phyloP scores from a whole-genome alignment of 257 asterid genomes.

The Gentiana macrophylla region DNA sequence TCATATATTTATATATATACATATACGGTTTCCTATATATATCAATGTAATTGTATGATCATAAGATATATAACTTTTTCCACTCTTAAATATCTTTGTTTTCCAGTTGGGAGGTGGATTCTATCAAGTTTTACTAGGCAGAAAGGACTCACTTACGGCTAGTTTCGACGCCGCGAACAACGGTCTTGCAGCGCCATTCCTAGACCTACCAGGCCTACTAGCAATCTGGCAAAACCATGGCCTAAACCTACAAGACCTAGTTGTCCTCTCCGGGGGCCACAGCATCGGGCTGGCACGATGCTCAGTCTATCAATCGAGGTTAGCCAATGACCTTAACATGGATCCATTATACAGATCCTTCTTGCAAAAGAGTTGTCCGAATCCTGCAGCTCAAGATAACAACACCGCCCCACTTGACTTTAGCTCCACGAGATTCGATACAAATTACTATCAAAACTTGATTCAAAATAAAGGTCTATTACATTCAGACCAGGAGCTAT shows the following conservation, averaged over 20 bases:
- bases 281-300: constrained; percentile 42
- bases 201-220: constrained; percentile 26
- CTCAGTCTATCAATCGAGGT: constrained; percentile 17
- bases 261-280: constrained; percentile 46
- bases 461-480: constrained; percentile 25
- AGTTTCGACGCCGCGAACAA: constrained; percentile 18
- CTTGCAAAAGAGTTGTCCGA: constrained; percentile 28
- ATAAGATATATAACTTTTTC: too few species aligned
- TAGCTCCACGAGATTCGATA: constrained; percentile 20
- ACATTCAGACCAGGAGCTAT: constrained; percentile 44
- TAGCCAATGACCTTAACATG: constrained; percentile 22
- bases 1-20: neutral
- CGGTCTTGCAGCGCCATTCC: constrained; percentile 31
- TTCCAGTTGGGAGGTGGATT: constrained; percentile 42
- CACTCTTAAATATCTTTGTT: too few species aligned
- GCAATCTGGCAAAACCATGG: constrained; percentile 26
- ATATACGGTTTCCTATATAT: too few species aligned
- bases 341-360: constrained; percentile 18
- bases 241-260: constrained; percentile 26
- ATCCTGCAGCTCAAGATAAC: constrained; percentile 13
- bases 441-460: constrained; percentile 21
- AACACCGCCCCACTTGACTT: constrained; percentile 31
- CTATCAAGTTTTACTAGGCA: constrained; percentile 37
- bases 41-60: too few species aligned
- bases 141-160: constrained; percentile 48